phyloP scores from a whole-genome alignment of 2,329 filamentous ascomycete species.

The Aspergillus arachidicola region DNA sequence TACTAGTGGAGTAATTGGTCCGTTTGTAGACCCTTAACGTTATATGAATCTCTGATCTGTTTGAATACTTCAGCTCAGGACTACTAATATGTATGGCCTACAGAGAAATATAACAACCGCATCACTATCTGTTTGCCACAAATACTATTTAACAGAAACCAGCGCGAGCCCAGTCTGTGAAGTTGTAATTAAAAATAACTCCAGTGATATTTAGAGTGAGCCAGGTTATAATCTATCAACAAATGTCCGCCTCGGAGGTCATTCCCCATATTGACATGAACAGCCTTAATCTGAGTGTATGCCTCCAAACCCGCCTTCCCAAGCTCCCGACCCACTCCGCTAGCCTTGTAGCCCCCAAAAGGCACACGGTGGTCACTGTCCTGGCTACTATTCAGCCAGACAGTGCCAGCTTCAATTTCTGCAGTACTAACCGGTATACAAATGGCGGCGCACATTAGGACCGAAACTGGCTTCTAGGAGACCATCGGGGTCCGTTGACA shows the following conservation, averaged over 20 bases:
- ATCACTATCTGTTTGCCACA: too few species aligned
- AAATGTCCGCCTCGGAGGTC: too few species aligned
- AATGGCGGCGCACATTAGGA: not conserved
- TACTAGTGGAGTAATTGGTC: too few species aligned
- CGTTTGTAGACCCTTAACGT: too few species aligned
- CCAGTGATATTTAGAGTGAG: rapidly evolving
- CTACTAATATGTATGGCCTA: too few species aligned
- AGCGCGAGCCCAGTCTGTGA: rapidly evolving
- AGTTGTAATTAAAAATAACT: too few species aligned
- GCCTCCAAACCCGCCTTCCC: conserved; percentile 45
- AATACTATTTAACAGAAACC: too few species aligned
- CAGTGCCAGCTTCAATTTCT: conserved; percentile 48
- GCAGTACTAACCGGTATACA: conserved; percentile 8
- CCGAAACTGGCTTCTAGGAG: not conserved
- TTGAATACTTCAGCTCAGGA: too few species aligned
- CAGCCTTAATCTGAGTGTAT: conserved; percentile 43
- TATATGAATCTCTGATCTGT: too few species aligned
- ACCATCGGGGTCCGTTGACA: not conserved
- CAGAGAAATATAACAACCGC: too few species aligned
- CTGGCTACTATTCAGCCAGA: conserved; percentile 49
- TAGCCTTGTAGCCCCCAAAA: conserved; percentile 51
- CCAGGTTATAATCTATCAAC: too few species aligned
- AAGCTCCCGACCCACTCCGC: conserved; percentile 54
- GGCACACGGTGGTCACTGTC: conserved; percentile 45
- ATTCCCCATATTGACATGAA: conserved; percentile 45